Base-by-base conservation (phyloP, 345 rosid species). In the Citrus medica region DNA sequence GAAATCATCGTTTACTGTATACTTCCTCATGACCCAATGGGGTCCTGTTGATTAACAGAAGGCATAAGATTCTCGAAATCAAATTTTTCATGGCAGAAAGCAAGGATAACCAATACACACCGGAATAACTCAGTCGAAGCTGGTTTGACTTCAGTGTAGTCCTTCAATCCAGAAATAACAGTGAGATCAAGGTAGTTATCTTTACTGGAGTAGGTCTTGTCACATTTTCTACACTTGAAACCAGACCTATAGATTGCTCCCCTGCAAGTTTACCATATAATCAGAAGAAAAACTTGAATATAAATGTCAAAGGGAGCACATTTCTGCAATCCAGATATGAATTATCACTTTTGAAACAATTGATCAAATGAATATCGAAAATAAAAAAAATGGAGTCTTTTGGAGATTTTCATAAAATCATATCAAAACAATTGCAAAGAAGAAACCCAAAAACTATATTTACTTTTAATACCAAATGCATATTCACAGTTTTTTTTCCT, bases 201-300 rank as follows among this genome's bases (percentile, higher is more conserved):
- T 86, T 91, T 96, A 84, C 97, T 96, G 40, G 98, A 90, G 81
- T 86, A 94, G 40, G 99, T 86, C 80, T 89, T 96, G 79, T 84
- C 82, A 86, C 99, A 96, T 21, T 78, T 87, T 74, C 84, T 76
- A 81, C 99, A 94, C 86, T 90, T 92, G 82, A 96, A 96, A 73
- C 97, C 97, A 38, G 99, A 93, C 79, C 97, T 86, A 76, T 91
- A 93, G 64, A 96, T 88, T n/a, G 99, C 91, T 71, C 78, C 82
- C 84, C 99, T 96, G 88, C 83, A 86, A 33, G 40, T 80, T 85
- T 32, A 59, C 35, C 33, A 71, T 32, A 65, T 13, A 63, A 25
- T 9, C 35, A 69, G 10, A 66, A 19, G 0, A 58, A 48, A 17
- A 38, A 51, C 22, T 22, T 32, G 22, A 51, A 16, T 61, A 55